Evolutionary conservation across 192 early-diverging fungal genomes (phyloP).

Genomic region (Coemansia biformis): DNA sequence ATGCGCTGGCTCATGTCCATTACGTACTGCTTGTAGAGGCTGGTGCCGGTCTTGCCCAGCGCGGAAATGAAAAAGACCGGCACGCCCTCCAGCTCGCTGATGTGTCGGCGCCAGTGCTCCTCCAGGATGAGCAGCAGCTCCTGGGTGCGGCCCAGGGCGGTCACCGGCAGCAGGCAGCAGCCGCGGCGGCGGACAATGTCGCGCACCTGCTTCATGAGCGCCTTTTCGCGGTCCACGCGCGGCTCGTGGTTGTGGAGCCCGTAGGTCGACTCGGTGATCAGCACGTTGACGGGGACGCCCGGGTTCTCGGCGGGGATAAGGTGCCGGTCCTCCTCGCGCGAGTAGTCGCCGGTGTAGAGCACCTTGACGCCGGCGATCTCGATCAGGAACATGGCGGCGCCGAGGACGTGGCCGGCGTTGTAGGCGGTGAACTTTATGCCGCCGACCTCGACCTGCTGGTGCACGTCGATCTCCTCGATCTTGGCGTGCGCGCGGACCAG

Average conservation of each 20-base stretch:
- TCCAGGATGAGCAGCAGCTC: conserved; percentile 95
- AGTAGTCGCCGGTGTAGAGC: conserved; percentile 98
- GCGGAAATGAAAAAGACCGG: conserved; percentile 94
- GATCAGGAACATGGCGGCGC: conserved; percentile 95
- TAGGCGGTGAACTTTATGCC: conserved; percentile 93
- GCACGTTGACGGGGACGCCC: conserved; percentile 74
- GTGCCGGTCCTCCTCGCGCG: conserved; percentile 97
- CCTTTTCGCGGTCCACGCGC: conserved; percentile 81
- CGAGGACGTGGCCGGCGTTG: conserved; percentile 97
- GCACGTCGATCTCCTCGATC: conserved; percentile 94
- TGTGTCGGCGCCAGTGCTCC: conserved; percentile 92
- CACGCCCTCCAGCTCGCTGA: conserved; percentile 73
- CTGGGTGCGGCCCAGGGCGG: conserved; percentile 95
- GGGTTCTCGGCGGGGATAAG: conserved; percentile 95
- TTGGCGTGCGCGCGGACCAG: conserved; percentile 72
- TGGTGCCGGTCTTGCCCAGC: conserved; percentile 96
- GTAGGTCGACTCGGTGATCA: conserved; percentile 95
- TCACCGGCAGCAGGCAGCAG: conserved; percentile 91
- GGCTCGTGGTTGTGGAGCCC: conserved; percentile 96
- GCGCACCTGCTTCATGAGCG: conserved; percentile 81
- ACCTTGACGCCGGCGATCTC: conserved; percentile 85
- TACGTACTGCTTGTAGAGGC: conserved; percentile 93
- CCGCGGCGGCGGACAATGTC: conserved; percentile 80
- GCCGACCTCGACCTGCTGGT: conserved; percentile 91
- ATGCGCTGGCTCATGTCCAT: conserved; percentile 98